Evolutionary conservation across 2,329 filamentous ascomycete species (phyloP).

Genomic region (Venturia oleaginea): DNA sequence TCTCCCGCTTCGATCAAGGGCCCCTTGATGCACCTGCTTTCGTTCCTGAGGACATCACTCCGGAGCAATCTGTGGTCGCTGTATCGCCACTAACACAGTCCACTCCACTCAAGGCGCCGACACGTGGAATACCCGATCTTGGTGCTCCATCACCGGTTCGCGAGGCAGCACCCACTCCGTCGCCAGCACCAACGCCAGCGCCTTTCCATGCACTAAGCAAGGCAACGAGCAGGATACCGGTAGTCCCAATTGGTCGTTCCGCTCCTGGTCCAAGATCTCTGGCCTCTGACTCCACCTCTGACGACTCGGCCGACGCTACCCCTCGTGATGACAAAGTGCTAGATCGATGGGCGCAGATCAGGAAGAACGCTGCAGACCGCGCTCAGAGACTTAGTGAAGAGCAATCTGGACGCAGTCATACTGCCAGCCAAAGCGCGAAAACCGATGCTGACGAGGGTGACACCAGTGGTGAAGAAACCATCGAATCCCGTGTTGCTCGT

Average conservation of each 20-base stretch:
- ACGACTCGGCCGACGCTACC: slow-evolving; percentile 33
- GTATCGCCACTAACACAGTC: slow-evolving; percentile 5
- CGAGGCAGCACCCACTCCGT: background rate
- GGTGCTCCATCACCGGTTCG: background rate
- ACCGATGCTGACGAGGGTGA: slow-evolving; percentile 66
- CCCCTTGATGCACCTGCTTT: slow-evolving; percentile 80
- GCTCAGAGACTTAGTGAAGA: slow-evolving; percentile 58
- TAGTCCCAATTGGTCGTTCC: background rate
- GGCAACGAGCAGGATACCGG: background rate
- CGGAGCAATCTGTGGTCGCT: slow-evolving; percentile 3
- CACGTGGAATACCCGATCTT: background rate
- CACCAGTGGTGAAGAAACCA: slow-evolving; percentile 93
- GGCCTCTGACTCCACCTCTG: slow-evolving; percentile 29
- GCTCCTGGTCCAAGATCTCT: slow-evolving; percentile 10
- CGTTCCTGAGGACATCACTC: slow-evolving; percentile 41
- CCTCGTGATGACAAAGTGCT: slow-evolving; percentile 35
- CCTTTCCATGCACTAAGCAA: background rate
- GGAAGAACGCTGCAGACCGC: slow-evolving; percentile 84
- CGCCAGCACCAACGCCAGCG: background rate
- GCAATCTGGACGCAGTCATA: slow-evolving; percentile 42
- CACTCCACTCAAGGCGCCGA: background rate
- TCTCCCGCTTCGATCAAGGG: slow-evolving; percentile 74
- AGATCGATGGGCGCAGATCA: slow-evolving; percentile 92
- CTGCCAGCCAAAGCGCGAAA: slow-evolving; percentile 35
- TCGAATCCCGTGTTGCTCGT: slow-evolving; percentile 89